These are phyloP conservation scores for Bruguiera gymnorhiza DNA, from an alignment of 345 rosid species.

Conservation along the genomic window DNA sequence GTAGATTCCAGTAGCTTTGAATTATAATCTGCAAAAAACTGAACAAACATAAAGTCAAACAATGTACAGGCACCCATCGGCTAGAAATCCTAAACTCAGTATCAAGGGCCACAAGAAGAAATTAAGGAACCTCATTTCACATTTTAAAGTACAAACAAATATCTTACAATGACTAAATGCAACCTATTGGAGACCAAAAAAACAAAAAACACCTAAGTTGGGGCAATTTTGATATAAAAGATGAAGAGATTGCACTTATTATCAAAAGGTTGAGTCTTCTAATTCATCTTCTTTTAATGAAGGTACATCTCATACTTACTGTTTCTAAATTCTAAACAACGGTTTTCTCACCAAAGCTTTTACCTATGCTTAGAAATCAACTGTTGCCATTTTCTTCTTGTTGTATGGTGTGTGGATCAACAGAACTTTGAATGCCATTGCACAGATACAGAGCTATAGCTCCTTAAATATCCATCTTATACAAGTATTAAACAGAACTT, in stretches of 20 bases:
- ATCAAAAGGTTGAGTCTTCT: no score
- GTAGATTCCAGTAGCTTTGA: conserved; percentile 83
- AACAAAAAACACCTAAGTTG: no score
- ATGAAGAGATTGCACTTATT: no score
- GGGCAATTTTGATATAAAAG: no score
- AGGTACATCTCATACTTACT: no score
- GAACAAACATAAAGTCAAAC: conserved; percentile 23
- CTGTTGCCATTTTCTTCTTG: neutral
- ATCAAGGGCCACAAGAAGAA: neutral
- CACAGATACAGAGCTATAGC: neutral
- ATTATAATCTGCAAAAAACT: conserved; percentile 89
- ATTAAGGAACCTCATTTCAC: neutral
- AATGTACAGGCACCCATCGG: conserved; percentile 5
- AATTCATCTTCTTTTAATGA: no score
- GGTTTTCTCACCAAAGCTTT: neutral
- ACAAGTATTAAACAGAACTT: conserved; percentile 17
- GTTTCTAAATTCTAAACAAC: no score
- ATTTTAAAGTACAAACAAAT: no score
- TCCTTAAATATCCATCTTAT: neutral
- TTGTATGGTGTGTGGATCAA: neutral
- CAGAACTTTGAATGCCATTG: neutral
- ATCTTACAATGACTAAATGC: no score
- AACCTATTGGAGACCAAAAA: no score
- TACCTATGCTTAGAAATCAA: neutral
- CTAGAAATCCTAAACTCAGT: neutral